Evolutionary conservation across 2,329 filamentous ascomycete species (phyloP).

Genomic region (Calonectria crousiana): DNA sequence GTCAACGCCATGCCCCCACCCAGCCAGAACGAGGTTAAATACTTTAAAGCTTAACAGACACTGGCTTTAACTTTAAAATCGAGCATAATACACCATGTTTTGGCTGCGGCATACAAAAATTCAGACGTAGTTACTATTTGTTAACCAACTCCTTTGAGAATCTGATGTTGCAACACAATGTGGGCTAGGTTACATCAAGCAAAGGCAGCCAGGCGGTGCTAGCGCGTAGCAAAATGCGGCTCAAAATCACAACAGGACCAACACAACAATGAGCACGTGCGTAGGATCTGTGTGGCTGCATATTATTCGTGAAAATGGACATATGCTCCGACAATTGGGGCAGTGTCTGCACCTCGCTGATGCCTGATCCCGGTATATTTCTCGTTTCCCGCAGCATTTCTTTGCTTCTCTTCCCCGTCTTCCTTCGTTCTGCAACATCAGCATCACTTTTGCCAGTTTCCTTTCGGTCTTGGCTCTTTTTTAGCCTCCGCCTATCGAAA

Average conservation of each 20-base stretch:
- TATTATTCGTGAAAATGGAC: background rate
- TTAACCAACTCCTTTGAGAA: background rate
- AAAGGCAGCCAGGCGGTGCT: background rate
- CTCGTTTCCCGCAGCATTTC: background rate
- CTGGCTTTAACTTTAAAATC: background rate
- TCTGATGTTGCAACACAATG: background rate
- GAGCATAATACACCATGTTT: background rate
- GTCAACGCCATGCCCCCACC: background rate
- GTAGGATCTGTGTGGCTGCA: background rate
- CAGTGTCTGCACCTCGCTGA: background rate
- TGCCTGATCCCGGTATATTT: background rate
- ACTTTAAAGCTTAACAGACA: background rate
- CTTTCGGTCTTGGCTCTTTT: background rate
- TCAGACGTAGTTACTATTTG: background rate
- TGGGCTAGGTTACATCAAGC: background rate
- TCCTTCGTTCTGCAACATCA: background rate
- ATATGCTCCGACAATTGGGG: background rate
- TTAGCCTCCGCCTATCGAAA: background rate
- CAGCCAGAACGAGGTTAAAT: background rate
- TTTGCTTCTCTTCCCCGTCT: background rate
- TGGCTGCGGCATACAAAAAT: background rate
- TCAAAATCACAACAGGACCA: background rate
- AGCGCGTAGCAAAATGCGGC: background rate
- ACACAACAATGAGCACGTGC: background rate
- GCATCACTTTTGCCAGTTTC: background rate